Percentiles rank a stretch among this genome's conserved stretches.
Conservation (phyloP, 805 yeast genomes). For the Yarrowia sp. region DNA sequence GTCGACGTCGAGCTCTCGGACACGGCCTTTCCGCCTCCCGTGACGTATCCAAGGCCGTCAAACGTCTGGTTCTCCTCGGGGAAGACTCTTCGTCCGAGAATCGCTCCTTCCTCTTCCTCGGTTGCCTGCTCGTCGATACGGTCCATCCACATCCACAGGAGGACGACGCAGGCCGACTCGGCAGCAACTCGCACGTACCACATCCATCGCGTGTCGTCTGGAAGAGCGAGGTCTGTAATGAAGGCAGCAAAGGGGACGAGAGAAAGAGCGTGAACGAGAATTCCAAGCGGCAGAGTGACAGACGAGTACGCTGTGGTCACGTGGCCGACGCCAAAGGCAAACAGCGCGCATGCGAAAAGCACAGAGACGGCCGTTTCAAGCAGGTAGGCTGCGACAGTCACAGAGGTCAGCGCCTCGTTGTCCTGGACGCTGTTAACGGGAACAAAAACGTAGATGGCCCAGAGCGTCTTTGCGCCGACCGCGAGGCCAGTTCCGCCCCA, state of each 20-base stretch:
- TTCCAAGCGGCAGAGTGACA: neutral
- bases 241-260: constrained; percentile 17
- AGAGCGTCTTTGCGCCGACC: neutral
- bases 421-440: neutral
- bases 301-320: neutral
- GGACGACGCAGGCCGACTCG: constrained; percentile 12
- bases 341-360: constrained; percentile 3
- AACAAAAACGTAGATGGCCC: constrained; percentile 21
- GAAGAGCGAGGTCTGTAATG: constrained; percentile 8
- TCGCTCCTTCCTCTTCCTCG: constrained; percentile 8
- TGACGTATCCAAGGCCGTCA: neutral
- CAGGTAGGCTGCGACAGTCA: constrained; percentile 6
- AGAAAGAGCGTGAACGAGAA: constrained; percentile 1
- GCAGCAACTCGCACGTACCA: constrained; percentile 18
- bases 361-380: constrained; percentile 1
- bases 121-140: neutral
- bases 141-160: constrained; percentile 16
- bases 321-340: constrained; percentile 20
- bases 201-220: constrained; percentile 18
- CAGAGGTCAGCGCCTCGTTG: neutral
- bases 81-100: constrained; percentile 7
- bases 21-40: neutral
- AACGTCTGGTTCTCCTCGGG: constrained; percentile 13
- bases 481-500: constrained; percentile 10
- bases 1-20: neutral